Evolutionary conservation across 768 basidiomycete species (phyloP).

Genomic region (Tricholoma bakamatsutake): DNA sequence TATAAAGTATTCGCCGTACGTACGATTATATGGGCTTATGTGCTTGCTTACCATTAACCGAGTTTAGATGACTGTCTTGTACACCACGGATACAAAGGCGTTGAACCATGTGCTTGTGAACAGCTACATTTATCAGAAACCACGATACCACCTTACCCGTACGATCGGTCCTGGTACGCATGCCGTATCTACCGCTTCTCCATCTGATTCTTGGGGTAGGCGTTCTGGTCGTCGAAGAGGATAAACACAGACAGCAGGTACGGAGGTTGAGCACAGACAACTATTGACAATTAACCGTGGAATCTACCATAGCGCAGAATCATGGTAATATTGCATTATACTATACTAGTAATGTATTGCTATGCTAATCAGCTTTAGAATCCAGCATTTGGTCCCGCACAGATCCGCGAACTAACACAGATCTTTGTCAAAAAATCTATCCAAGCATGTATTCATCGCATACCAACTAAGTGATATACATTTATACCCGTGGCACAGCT

Average conservation of each 20-base stretch:
- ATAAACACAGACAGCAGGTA: slow-evolving; percentile 43
- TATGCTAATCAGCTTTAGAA: slow-evolving; percentile 33
- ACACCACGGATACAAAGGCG: no score
- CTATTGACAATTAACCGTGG: background rate
- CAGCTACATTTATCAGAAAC: slow-evolving; percentile 37
- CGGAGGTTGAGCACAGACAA: background rate
- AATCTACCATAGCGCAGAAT: slow-evolving; percentile 29
- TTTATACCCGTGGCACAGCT: slow-evolving; percentile 25
- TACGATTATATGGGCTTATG: background rate
- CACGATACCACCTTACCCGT: slow-evolving; percentile 33
- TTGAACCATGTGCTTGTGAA: no score
- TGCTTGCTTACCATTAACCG: background rate
- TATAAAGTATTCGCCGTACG: slow-evolving; percentile 34
- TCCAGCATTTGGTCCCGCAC: slow-evolving; percentile 58
- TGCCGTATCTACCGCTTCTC: background rate
- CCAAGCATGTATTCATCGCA: slow-evolving; percentile 26
- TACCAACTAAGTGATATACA: background rate
- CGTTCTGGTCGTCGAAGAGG: slow-evolving; percentile 43
- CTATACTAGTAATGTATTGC: background rate
- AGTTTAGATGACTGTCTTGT: background rate
- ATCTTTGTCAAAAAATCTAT: slow-evolving; percentile 52
- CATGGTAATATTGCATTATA: slow-evolving; percentile 27
- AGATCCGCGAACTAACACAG: slow-evolving; percentile 51
- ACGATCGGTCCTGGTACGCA: slow-evolving; percentile 38
- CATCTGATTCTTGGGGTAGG: slow-evolving; percentile 19